These are phyloP conservation scores for Hibiscus syriacus DNA, from an alignment of 345 rosid species.

Conservation along the genomic window DNA sequence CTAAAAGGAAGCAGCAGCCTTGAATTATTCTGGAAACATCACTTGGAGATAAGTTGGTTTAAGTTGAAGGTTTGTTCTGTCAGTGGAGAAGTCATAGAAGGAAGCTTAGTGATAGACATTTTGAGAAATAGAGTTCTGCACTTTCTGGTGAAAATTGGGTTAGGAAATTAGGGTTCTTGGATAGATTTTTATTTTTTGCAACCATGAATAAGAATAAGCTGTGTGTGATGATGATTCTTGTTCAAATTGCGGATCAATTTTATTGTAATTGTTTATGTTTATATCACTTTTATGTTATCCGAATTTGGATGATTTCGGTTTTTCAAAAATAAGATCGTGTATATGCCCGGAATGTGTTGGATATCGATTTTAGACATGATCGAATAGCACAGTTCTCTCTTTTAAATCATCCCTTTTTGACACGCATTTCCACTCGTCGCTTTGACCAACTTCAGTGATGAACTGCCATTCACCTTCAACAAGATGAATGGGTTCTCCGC, in stretches of 20 bases:
- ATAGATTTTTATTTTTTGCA: background rate
- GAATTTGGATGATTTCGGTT: no score
- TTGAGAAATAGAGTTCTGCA: background rate
- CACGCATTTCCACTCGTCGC: background rate
- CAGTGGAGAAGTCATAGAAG: no score
- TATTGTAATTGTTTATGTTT: background rate
- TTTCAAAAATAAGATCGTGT: no score
- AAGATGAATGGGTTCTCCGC: conserved; percentile 94
- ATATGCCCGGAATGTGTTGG: background rate
- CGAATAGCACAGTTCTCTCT: background rate
- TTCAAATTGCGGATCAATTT: background rate
- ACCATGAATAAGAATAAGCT: background rate
- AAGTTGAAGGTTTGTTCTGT: no score
- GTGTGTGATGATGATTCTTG: background rate
- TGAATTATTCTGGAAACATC: no score
- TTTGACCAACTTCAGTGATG: conserved; percentile 39
- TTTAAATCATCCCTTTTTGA: background rate
- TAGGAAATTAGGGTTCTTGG: background rate
- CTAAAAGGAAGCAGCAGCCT: no score
- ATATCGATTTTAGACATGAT: background rate
- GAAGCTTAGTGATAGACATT: background rate
- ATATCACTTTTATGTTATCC: background rate
- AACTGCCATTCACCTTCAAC: conserved; percentile 31
- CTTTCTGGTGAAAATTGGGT: background rate
- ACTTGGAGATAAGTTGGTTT: no score